Percentiles rank a stretch among this genome's conserved stretches.
These are phyloP conservation scores for Inosperma sp. DNA, from an alignment of 768 basidiomycete species.

Conservation along the genomic window DNA sequence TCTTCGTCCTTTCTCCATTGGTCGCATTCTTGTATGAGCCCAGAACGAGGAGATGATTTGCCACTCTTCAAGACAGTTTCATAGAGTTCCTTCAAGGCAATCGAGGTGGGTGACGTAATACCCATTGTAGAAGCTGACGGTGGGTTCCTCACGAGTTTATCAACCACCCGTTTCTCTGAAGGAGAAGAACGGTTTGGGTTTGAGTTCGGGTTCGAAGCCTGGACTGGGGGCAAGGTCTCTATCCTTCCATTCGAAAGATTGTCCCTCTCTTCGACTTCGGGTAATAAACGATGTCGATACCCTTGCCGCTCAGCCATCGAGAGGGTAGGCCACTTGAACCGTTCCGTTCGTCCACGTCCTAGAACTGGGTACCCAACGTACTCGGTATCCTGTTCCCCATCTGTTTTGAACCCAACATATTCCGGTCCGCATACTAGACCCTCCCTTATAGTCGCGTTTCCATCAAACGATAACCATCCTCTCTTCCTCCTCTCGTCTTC, in stretches of 20 bases:
- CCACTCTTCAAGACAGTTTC: conserved; percentile 4
- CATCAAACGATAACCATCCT: conserved; percentile 4
- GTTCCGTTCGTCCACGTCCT: neutral
- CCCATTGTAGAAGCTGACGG: neutral
- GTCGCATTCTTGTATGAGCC: conserved; percentile 29
- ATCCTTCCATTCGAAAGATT: neutral
- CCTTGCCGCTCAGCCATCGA: neutral
- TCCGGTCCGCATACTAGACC: neutral
- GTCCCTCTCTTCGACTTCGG: neutral
- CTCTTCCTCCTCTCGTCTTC: neutral
- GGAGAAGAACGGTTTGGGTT: too few species aligned
- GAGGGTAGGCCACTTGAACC: neutral
- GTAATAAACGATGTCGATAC: neutral
- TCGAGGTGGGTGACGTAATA: conserved; percentile 5
- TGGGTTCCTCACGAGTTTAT: neutral
- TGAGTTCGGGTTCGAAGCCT: too few species aligned
- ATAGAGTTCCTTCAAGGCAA: conserved; percentile 9
- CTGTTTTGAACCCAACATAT: neutral
- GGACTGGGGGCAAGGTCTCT: too few species aligned
- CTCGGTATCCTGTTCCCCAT: too few species aligned
- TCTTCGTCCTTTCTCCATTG: conserved; percentile 37
- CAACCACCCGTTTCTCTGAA: too few species aligned
- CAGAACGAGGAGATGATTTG: neutral
- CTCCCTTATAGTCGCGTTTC: neutral
- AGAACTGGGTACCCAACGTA: too few species aligned